phyloP scores from a whole-genome alignment of 495 filamentous ascomycete genomes.

The Penicillium ucsense region DNA sequence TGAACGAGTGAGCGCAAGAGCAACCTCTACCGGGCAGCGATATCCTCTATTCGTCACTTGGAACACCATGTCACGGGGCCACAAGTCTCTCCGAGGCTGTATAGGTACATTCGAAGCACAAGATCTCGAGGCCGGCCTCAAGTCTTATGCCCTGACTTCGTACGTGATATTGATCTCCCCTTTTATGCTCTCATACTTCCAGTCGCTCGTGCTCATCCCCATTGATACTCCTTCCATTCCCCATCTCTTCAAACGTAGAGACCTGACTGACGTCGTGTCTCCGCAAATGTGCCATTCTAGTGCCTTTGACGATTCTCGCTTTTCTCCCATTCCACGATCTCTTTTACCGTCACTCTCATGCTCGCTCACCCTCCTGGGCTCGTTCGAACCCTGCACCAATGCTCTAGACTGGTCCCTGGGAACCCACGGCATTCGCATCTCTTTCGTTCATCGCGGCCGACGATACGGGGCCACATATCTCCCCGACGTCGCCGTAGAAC shows the following conservation, averaged over 20 bases:
- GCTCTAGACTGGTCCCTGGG: conserved; percentile 82
- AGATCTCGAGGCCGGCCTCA: conserved; percentile 60
- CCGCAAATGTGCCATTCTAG: conserved; percentile 20
- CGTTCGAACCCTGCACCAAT: conserved; percentile 62
- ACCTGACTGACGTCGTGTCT: too few species aligned
- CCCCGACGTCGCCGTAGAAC: conserved; percentile 83
- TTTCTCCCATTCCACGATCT: conserved; percentile 56
- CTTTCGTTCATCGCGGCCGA: conserved; percentile 55
- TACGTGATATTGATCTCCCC: conserved; percentile 27
- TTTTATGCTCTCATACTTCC: too few species aligned
- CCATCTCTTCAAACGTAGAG: too few species aligned
- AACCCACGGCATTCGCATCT: conserved; percentile 72
- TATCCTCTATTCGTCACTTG: conserved; percentile 90
- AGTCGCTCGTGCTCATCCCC: too few species aligned
- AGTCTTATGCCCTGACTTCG: conserved; percentile 77
- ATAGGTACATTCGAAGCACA: conserved; percentile 91
- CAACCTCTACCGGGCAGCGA: conserved; percentile 17
- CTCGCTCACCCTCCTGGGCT: conserved; percentile 63
- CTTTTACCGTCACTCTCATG: conserved; percentile 63
- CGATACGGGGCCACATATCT: conserved; percentile 70
- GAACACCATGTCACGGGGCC: conserved; percentile 61
- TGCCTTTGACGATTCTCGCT: conserved; percentile 80
- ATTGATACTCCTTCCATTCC: too few species aligned
- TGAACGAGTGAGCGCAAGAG: conserved; percentile 5
- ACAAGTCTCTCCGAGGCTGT: conserved; percentile 74